A percentile compares a stretch with the other conserved stretches of the same genome.
Conservation (phyloP, 2,329 filamentous ascomycete species). For the Trichophyton mentagrophytes region DNA sequence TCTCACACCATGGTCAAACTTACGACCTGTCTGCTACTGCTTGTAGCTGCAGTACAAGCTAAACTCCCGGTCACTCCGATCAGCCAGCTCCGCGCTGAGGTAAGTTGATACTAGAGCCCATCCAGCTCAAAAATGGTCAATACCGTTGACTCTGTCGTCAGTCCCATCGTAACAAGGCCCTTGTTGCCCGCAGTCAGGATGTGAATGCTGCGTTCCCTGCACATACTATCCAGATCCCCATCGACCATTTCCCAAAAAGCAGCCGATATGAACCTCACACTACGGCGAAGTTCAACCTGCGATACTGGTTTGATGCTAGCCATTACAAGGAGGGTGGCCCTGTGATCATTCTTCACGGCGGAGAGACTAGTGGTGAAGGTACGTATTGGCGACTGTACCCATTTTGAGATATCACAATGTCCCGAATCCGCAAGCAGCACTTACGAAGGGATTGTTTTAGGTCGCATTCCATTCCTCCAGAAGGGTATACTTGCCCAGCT, state of each 20-base stretch:
- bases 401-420: neutral
- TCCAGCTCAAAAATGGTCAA: neutral
- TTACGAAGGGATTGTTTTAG: slow-evolving; percentile 25
- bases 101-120: neutral
- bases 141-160: neutral
- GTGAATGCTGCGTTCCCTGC: slow-evolving; percentile 30
- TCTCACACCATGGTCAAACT: slow-evolving; percentile 10
- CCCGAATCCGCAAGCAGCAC: neutral
- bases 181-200: slow-evolving; percentile 8
- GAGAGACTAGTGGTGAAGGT: slow-evolving; percentile 48
- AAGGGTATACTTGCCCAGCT: slow-evolving; percentile 66
- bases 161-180: neutral
- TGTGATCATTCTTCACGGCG: slow-evolving; percentile 62
- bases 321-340: slow-evolving; percentile 68
- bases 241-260: slow-evolving; percentile 79
- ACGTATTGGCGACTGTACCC: neutral
- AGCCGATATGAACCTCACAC: slow-evolving; percentile 64
- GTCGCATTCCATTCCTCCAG: slow-evolving; percentile 55
- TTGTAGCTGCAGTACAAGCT: slow-evolving; percentile 8
- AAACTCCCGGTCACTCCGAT: slow-evolving; percentile 6
- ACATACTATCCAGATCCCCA: slow-evolving; percentile 43
- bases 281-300: slow-evolving; percentile 52
- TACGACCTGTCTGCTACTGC: slow-evolving; percentile 8
- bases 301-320: slow-evolving; percentile 72
- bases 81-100: slow-evolving; percentile 2